Conservation (phyloP, 2,329 filamentous ascomycete species). For the Fusarium vanettenii region DNA sequence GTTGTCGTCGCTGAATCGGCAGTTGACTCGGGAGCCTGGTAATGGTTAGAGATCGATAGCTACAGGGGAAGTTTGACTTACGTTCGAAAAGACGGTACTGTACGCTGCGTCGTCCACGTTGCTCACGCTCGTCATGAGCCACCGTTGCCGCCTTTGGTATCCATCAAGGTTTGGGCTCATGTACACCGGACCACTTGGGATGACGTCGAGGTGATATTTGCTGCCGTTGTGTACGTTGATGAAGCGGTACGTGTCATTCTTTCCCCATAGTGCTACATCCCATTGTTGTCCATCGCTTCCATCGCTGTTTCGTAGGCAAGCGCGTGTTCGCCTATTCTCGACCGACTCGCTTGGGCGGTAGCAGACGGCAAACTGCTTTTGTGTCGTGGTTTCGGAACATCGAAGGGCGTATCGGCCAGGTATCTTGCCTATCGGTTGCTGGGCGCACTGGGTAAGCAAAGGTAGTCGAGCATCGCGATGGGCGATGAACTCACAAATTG, state of each 20-base stretch:
- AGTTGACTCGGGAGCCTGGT: slow-evolving; percentile 10
- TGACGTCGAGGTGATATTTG: slow-evolving; percentile 46
- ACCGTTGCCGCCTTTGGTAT: slow-evolving; percentile 46
- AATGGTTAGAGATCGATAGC: not conserved
- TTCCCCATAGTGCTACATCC: slow-evolving; percentile 45
- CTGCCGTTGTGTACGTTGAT: slow-evolving; percentile 47
- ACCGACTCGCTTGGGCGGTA: slow-evolving; percentile 36
- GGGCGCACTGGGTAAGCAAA: slow-evolving; percentile 39
- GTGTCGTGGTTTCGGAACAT: slow-evolving; percentile 39
- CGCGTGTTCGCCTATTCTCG: slow-evolving; percentile 39
- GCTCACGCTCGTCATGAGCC: slow-evolving; percentile 46
- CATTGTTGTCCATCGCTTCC: slow-evolving; percentile 47
- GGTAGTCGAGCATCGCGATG: not conserved
- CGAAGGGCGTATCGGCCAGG: slow-evolving; percentile 46
- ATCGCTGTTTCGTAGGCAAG: slow-evolving; percentile 42
- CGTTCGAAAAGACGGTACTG: slow-evolving; percentile 46
- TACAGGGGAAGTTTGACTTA: slow-evolving; percentile 15
- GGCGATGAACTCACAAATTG: not conserved
- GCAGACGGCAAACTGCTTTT: slow-evolving; percentile 47
- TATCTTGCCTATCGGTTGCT: slow-evolving; percentile 40
- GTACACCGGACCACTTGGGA: slow-evolving; percentile 45
- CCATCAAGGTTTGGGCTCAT: slow-evolving; percentile 42
- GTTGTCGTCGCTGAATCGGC: slow-evolving; percentile 8
- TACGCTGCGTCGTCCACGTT: slow-evolving; percentile 47
- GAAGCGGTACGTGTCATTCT: slow-evolving; percentile 41